Conservation (phyloP, 2,329 filamentous ascomycete species). For the Aspergillus transmontanensis region DNA sequence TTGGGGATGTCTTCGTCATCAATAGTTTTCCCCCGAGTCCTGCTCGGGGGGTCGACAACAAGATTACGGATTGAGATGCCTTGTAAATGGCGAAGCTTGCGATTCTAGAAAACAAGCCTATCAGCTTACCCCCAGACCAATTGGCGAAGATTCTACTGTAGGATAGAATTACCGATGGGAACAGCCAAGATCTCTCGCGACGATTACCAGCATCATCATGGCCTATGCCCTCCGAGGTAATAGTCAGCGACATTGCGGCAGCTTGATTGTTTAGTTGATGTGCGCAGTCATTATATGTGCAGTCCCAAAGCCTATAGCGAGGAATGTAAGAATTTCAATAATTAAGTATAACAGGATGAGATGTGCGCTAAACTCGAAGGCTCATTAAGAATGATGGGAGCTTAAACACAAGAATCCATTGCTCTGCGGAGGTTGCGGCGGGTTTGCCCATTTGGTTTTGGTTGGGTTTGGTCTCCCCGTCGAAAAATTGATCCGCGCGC, state of each 20-base stretch:
- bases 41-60: conserved; percentile 62
- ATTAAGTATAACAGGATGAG: neutral
- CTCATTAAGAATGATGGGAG: neutral
- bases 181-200: conserved; percentile 54
- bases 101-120: conserved; percentile 61
- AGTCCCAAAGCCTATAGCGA: neutral
- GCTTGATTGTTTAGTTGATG: neutral
- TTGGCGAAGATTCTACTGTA: neutral
- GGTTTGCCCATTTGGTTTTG: conserved; percentile 15
- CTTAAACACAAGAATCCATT: conserved; percentile 1
- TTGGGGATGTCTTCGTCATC: conserved; percentile 76
- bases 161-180: conserved; percentile 49
- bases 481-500: conserved; percentile 40
- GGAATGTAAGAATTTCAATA: neutral
- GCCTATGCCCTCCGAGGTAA: conserved; percentile 18
- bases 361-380: neutral
- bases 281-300: neutral
- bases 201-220: conserved; percentile 35
- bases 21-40: conserved; percentile 62
- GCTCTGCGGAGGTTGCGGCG: conserved; percentile 11
- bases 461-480: conserved; percentile 22
- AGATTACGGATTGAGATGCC: conserved; percentile 87
- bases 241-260: conserved; percentile 25
- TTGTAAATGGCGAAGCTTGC: conserved; percentile 82
- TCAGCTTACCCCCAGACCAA: conserved; percentile 17